These are phyloP conservation scores for Clohesyomyces aquaticus DNA, from an alignment of 495 filamentous ascomycete genomes.

Conservation along the genomic window DNA sequence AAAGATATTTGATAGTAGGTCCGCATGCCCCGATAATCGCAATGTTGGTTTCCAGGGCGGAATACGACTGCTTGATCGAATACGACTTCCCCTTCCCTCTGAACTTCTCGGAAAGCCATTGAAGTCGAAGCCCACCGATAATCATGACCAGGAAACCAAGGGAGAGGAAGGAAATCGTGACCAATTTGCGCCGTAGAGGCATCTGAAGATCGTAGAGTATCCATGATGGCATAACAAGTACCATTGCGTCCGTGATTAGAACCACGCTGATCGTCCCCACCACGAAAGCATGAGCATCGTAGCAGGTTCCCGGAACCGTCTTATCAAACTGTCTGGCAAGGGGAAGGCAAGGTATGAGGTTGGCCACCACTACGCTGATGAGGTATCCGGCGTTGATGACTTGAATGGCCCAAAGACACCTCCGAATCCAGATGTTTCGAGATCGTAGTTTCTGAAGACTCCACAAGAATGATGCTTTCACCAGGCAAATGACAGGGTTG, in stretches of 20 bases:
- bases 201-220: slow-evolving; percentile 28
- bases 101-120: slow-evolving; percentile 13
- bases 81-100: not conserved
- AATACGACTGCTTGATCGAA: slow-evolving; percentile 10
- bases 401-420: slow-evolving; percentile 15
- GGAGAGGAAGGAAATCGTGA: slow-evolving; percentile 22
- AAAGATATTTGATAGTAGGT: slow-evolving; percentile 21
- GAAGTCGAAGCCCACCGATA: slow-evolving; percentile 13
- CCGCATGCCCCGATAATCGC: slow-evolving; percentile 27
- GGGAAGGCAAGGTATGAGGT: slow-evolving; percentile 13
- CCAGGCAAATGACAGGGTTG: slow-evolving; percentile 21
- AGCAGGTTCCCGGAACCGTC: slow-evolving; percentile 9
- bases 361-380: not conserved
- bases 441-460: slow-evolving; percentile 19
- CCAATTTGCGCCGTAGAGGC: slow-evolving; percentile 8
- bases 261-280: slow-evolving; percentile 15
- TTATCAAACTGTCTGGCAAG: slow-evolving; percentile 1
- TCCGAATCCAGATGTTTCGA: slow-evolving; percentile 17
- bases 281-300: slow-evolving; percentile 7
- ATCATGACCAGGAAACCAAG: slow-evolving; percentile 24
- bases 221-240: slow-evolving; percentile 23
- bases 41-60: slow-evolving; percentile 14
- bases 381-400: slow-evolving; percentile 15
- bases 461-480: slow-evolving; percentile 24
- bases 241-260: slow-evolving; percentile 17